A percentile compares a stretch with the other conserved stretches of the same genome.
Conservation (phyloP, 1,284 basidiomycete species). For the Ustilago nuda region DNA sequence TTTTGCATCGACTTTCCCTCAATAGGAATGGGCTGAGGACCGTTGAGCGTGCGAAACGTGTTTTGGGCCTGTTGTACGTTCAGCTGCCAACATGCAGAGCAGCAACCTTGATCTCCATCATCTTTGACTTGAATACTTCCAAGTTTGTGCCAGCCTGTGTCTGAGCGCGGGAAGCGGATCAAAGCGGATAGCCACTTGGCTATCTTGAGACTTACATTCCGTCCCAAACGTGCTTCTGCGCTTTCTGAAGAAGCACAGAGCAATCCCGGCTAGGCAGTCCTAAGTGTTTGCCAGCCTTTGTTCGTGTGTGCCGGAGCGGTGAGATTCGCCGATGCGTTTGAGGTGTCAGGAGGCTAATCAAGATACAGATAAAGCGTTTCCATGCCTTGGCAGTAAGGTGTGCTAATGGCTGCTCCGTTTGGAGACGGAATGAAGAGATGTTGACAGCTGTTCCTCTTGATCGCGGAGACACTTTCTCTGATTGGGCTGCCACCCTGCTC, state of each 20-base stretch:
- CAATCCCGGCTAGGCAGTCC: too few species aligned
- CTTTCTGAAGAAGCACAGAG: too few species aligned
- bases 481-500: neutral
- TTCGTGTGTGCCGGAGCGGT: neutral
- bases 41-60: slow-evolving; percentile 36
- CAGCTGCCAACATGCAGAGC: slow-evolving; percentile 1
- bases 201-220: too few species aligned
- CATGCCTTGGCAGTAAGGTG: neutral
- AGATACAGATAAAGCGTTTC: neutral
- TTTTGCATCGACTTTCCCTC: neutral
- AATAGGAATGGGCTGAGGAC: slow-evolving; percentile 68
- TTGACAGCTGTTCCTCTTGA: slow-evolving; percentile 15
- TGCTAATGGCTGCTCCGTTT: slow-evolving; percentile 5
- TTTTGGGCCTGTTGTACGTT: slow-evolving; percentile 6
- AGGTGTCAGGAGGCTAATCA: slow-evolving; percentile 2
- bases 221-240: too few species aligned
- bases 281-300: neutral
- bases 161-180: neutral
- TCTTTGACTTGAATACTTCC: neutral
- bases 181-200: too few species aligned
- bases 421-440: slow-evolving; percentile 25
- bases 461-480: neutral
- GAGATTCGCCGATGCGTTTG: neutral
- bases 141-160: neutral
- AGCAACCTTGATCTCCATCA: neutral